Conservation (phyloP, 2,329 filamentous ascomycete species). For the Cladosporium velox region DNA sequence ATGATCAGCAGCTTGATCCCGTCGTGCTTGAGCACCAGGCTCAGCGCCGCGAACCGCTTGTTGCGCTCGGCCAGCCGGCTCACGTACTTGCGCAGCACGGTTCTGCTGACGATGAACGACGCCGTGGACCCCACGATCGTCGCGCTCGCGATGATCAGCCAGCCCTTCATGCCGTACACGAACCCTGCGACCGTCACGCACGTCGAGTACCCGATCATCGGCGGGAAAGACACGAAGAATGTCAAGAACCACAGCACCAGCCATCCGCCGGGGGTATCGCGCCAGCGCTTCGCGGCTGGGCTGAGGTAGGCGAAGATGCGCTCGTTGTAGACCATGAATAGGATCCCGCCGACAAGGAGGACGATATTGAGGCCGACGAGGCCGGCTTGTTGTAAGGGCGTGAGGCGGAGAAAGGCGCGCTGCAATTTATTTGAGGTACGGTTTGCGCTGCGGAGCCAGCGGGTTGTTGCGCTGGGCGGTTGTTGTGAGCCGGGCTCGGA, state of each 20-base stretch:
- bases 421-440: conserved; percentile 42
- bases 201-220: conserved; percentile 82
- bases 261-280: conserved; percentile 70
- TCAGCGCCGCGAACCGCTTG: conserved; percentile 82
- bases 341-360: conserved; percentile 59
- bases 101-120: conserved; percentile 79
- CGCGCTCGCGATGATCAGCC: conserved; percentile 78
- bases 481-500: conserved; percentile 25
- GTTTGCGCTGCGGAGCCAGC: conserved; percentile 45
- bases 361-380: conserved; percentile 55
- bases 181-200: conserved; percentile 70
- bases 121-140: conserved; percentile 76
- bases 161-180: conserved; percentile 74
- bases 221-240: conserved; percentile 79
- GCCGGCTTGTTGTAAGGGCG: conserved; percentile 63
- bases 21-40: conserved; percentile 85
- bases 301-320: conserved; percentile 74
- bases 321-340: conserved; percentile 77
- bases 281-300: conserved; percentile 75
- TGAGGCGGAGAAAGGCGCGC: conserved; percentile 57
- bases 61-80: conserved; percentile 78
- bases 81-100: conserved; percentile 76
- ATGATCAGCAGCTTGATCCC: conserved; percentile 86
- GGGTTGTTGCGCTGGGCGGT: conserved; percentile 41
- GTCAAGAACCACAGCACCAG: conserved; percentile 73